A percentile compares a stretch with the other conserved stretches of the same genome.
Conservation (phyloP, 345 rosid genomes). For the Eucalyptus polybractea region DNA sequence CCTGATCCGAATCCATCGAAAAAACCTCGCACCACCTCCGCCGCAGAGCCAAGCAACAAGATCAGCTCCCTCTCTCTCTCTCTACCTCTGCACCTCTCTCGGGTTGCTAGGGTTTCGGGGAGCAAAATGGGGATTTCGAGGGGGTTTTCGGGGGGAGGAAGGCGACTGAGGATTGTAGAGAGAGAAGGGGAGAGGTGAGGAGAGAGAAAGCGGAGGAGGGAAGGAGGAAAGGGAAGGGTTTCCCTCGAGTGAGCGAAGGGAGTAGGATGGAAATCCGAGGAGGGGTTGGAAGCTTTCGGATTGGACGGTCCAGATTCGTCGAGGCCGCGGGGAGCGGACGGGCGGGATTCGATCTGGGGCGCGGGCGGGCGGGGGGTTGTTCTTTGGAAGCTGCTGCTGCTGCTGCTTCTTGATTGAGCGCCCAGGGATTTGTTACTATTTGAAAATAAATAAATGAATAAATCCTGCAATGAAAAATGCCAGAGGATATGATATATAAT, state of each 20-base stretch:
- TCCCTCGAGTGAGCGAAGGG: neutral
- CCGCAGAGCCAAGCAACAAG: neutral
- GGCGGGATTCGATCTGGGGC: neutral
- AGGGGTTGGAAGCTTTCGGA: too few relatives aligned
- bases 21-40: neutral
- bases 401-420: neutral
- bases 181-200: neutral
- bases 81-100: neutral
- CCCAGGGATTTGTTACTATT: neutral
- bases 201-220: neutral
- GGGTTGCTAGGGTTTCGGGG: neutral
- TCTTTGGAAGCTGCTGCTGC: neutral
- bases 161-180: neutral
- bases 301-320: neutral
- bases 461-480: too few relatives aligned
- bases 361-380: too few relatives aligned
- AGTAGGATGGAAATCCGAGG: neutral
- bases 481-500: too few relatives aligned
- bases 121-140: neutral
- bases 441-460: too few relatives aligned
- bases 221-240: neutral
- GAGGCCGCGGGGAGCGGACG: neutral
- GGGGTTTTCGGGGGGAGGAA: neutral
- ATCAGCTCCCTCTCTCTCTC: neutral
- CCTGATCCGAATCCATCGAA: constrained; percentile 48